Conservation (phyloP, 1,284 basidiomycete species). For the Cryptococcus deneoformans region DNA sequence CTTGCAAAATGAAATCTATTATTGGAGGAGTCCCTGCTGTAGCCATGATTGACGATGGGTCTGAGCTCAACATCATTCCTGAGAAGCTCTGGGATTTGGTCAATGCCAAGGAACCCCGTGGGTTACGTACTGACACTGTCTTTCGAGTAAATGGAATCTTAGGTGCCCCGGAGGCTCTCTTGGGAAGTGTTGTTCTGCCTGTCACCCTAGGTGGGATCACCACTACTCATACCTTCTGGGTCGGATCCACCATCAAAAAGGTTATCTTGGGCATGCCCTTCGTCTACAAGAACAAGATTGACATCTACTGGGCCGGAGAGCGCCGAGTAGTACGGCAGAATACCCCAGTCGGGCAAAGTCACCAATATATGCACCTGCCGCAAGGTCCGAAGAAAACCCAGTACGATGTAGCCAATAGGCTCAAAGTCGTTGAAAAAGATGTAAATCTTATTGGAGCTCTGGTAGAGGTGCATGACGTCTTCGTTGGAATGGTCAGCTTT, state of each 20-base stretch:
- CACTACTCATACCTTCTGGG: conserved; percentile 9
- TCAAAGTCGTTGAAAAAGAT: background rate
- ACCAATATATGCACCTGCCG: conserved; percentile 1
- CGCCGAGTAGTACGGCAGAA: background rate
- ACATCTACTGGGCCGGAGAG: conserved; percentile 6
- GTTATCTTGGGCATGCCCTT: conserved; percentile 11
- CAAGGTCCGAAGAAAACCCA: conserved; percentile 1
- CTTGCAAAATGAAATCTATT: no score
- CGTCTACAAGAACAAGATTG: background rate
- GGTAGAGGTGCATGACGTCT: no score
- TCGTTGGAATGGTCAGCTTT: no score
- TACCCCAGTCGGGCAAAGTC: background rate
- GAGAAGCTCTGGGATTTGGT: no score
- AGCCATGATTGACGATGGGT: no score
- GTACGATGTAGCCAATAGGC: background rate
- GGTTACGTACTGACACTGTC: background rate
- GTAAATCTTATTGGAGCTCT: no score
- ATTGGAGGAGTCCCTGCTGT: no score
- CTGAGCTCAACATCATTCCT: no score
- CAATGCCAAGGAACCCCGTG: no score
- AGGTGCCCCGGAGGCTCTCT: background rate
- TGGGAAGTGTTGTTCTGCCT: background rate
- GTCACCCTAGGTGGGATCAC: background rate
- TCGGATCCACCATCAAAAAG: conserved; percentile 1
- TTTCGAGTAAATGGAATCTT: background rate